Percentiles rank a stretch among this genome's conserved stretches.
These are phyloP conservation scores for Syzygium aromaticum DNA, from an alignment of 345 rosid genomes.

Conservation along the genomic window DNA sequence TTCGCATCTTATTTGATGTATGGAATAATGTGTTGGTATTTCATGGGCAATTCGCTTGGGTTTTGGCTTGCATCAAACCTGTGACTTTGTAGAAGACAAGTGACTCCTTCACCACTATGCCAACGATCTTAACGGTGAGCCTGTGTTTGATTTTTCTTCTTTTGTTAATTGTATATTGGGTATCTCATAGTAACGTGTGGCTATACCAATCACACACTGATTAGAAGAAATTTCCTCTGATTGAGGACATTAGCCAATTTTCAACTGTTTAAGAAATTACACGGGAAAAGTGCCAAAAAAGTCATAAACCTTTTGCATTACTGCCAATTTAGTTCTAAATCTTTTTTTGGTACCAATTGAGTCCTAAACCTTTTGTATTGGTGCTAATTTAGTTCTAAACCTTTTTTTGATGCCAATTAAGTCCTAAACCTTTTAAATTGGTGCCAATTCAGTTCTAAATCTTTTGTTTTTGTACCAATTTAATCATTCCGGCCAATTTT, in stretches of 20 bases:
- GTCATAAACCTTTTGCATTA: too few species aligned
- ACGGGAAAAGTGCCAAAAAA: too few species aligned
- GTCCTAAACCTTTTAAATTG: too few species aligned
- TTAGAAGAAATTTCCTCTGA: background rate
- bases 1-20: too few species aligned
- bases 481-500: too few species aligned
- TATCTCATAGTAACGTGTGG: background rate
- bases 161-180: background rate
- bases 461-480: too few species aligned
- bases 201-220: background rate
- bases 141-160: background rate
- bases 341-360: too few species aligned
- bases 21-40: background rate
- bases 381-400: too few species aligned
- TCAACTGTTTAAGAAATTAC: background rate
- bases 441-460: too few species aligned
- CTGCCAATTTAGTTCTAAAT: too few species aligned
- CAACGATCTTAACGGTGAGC: background rate
- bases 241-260: background rate
- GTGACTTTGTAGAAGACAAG: background rate
- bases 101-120: background rate
- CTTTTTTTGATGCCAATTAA: too few species aligned
- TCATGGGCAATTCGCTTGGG: background rate
- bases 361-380: too few species aligned
- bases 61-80: background rate